Evolutionary conservation across 108 stramenopile species (phyloP).

Genomic region (Seminavis robusta): DNA sequence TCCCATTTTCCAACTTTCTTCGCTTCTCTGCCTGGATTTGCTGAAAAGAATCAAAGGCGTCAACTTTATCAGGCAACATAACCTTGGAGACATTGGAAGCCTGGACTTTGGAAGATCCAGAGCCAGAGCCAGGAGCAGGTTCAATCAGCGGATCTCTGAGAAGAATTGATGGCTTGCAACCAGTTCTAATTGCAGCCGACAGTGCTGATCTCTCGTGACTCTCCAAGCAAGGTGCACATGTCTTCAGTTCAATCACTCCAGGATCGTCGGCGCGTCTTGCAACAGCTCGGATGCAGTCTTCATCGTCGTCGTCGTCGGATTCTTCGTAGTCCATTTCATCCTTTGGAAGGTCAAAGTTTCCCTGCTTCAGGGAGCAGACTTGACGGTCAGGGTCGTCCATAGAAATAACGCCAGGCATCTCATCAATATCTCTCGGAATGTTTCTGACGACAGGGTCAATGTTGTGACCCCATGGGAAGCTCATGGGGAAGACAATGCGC

Average conservation of each 20-base stretch:
- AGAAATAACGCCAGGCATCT: conserved; percentile 54
- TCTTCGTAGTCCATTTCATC: conserved; percentile 20
- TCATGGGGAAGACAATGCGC: conserved; percentile 26
- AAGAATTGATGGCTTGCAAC: conserved; percentile 1
- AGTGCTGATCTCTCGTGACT: not conserved
- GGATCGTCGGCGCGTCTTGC: conserved; percentile 58
- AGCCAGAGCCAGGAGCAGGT: not conserved
- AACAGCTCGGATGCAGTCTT: conserved; percentile 30
- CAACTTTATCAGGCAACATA: conserved; percentile 1
- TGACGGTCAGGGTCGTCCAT: conserved; percentile 47
- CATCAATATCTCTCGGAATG: conserved; percentile 78
- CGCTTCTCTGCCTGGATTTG: conserved; percentile 1
- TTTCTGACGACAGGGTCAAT: conserved; percentile 38
- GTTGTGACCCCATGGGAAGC: conserved; percentile 44
- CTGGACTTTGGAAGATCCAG: not conserved
- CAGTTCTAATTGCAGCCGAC: not conserved
- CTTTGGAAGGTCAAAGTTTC: conserved; percentile 52
- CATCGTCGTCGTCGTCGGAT: conserved; percentile 13
- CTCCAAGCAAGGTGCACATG: not conserved
- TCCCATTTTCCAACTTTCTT: conserved; percentile 9
- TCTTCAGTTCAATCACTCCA: conserved; percentile 52
- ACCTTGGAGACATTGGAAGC: too few relatives aligned
- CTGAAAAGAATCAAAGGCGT: conserved; percentile 11
- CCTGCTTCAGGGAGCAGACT: conserved; percentile 45
- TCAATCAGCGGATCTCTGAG: not conserved